These are phyloP conservation scores for Phytopythium chamaehyphon DNA, from an alignment of 352 stramenopile species.

Conservation along the genomic window DNA sequence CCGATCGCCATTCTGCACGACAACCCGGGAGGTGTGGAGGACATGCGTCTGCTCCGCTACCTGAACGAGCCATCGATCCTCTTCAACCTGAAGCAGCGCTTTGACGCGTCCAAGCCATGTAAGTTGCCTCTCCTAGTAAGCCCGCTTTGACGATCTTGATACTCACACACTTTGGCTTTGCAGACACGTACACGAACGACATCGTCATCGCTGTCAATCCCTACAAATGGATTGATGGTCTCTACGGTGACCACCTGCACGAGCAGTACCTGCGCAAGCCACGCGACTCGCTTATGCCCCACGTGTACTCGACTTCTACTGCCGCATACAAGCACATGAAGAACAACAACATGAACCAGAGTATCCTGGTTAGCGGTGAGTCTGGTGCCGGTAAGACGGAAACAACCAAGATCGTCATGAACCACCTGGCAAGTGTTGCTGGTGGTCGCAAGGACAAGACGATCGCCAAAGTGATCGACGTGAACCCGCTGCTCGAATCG, in stretches of 20 bases:
- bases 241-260: constrained; percentile 89
- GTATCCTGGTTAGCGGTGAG: constrained; percentile 86
- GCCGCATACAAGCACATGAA: constrained; percentile 87
- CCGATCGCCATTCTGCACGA: constrained; percentile 81
- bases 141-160: not conserved
- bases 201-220: constrained; percentile 98
- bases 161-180: constrained; percentile 2
- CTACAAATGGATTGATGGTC: constrained; percentile 92
- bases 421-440: constrained; percentile 79
- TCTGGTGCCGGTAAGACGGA: constrained; percentile 94
- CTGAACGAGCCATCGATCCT: constrained; percentile 92
- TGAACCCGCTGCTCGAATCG: constrained; percentile 91
- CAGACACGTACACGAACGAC: constrained; percentile 96
- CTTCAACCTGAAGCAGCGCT: constrained; percentile 92
- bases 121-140: constrained; percentile 7
- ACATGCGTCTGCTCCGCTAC: constrained; percentile 86
- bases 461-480: constrained; percentile 89
- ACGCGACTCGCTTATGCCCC: constrained; percentile 58
- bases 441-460: constrained; percentile 85
- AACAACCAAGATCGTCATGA: constrained; percentile 95
- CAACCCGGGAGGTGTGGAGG: constrained; percentile 70
- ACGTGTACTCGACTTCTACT: constrained; percentile 87
- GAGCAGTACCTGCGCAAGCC: constrained; percentile 76
- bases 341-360: constrained; percentile 72
- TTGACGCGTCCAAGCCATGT: constrained; percentile 89